Percentiles rank a stretch among this genome's conserved stretches.
phyloP scores from a whole-genome alignment of 179 eudicot species.

The Silene coronaria region DNA sequence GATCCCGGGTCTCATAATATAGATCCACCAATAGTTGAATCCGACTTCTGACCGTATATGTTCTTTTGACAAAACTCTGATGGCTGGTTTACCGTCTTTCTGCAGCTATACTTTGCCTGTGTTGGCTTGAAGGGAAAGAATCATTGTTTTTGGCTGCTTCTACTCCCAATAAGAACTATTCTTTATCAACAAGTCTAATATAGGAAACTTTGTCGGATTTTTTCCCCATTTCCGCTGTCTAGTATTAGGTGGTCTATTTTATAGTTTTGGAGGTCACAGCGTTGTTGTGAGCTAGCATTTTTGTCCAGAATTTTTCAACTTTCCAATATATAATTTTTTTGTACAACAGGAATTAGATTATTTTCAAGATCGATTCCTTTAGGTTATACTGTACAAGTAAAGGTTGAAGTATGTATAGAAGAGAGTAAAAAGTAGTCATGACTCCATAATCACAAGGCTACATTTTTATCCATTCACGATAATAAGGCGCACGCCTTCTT shows the following conservation, averaged over 20 bases:
- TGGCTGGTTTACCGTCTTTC: not conserved
- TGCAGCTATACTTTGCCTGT: slow-evolving; percentile 34
- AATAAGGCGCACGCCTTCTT: not conserved
- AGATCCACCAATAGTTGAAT: too few relatives aligned
- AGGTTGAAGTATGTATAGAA: slow-evolving; percentile 37
- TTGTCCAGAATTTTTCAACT: slow-evolving; percentile 25
- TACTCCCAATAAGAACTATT: slow-evolving; percentile 48
- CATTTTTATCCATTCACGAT: not conserved
- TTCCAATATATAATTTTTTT: slow-evolving; percentile 14
- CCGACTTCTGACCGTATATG: not conserved
- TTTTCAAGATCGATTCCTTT: slow-evolving; percentile 32
- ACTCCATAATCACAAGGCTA: not conserved
- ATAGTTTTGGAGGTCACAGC: slow-evolving; percentile 33
- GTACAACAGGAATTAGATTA: slow-evolving; percentile 27
- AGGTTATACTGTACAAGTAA: slow-evolving; percentile 32
- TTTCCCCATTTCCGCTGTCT: slow-evolving; percentile 19
- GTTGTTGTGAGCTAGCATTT: slow-evolving; percentile 53
- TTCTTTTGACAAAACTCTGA: slow-evolving; percentile 13
- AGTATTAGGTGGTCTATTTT: slow-evolving; percentile 28
- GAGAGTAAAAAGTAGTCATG: slow-evolving; percentile 23
- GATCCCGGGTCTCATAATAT: too few relatives aligned
- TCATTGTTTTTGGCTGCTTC: slow-evolving; percentile 70
- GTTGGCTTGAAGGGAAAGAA: slow-evolving; percentile 51
- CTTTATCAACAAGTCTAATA: slow-evolving; percentile 21
- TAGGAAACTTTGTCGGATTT: slow-evolving; percentile 24